These are phyloP conservation scores for Paramecium sonneborni DNA, from an alignment of 73 alveolate genomes.

Conservation along the genomic window DNA sequence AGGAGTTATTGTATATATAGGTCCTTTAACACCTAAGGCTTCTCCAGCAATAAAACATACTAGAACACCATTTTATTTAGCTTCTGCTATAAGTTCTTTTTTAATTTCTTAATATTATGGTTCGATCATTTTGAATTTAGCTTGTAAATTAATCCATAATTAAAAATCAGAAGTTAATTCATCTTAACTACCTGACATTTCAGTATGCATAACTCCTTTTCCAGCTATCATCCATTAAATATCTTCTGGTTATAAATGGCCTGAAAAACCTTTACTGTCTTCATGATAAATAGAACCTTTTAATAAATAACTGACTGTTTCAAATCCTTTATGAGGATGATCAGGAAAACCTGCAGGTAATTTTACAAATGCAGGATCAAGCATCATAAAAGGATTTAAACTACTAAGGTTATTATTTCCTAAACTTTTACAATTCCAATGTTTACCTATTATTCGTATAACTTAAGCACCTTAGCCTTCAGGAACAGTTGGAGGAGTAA, in stretches of 20 bases:
- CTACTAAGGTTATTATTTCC: conserved; percentile 58
- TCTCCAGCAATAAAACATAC: conserved; percentile 90
- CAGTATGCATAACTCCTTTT: conserved; percentile 93
- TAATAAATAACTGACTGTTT: conserved; percentile 93
- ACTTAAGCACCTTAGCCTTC: conserved; percentile 94
- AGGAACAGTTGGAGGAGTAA: conserved; percentile 67
- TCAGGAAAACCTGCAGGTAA: conserved; percentile 97
- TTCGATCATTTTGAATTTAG: conserved; percentile 75
- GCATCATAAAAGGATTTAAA: conserved; percentile 87
- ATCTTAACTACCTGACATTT: conserved; percentile 83
- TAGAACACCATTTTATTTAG: conserved; percentile 65
- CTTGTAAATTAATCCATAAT: conserved; percentile 84
- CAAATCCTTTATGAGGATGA: conserved; percentile 98
- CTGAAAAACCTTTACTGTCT: conserved; percentile 83
- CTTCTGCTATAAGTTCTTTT: conserved; percentile 69
- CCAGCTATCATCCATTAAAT: conserved; percentile 99
- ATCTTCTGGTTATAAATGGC: conserved; percentile 82
- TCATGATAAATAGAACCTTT: conserved; percentile 82
- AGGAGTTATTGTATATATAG: conserved; percentile 90
- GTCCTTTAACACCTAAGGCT: conserved; percentile 88
- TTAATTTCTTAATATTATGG: conserved; percentile 83
- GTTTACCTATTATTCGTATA: conserved; percentile 76
- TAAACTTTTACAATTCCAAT: background rate
- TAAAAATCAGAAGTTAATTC: conserved; percentile 80
- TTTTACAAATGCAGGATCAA: conserved; percentile 77